phyloP scores from a whole-genome alignment of 2,329 filamentous ascomycete genomes.

The Hyphodiscus sp. region DNA sequence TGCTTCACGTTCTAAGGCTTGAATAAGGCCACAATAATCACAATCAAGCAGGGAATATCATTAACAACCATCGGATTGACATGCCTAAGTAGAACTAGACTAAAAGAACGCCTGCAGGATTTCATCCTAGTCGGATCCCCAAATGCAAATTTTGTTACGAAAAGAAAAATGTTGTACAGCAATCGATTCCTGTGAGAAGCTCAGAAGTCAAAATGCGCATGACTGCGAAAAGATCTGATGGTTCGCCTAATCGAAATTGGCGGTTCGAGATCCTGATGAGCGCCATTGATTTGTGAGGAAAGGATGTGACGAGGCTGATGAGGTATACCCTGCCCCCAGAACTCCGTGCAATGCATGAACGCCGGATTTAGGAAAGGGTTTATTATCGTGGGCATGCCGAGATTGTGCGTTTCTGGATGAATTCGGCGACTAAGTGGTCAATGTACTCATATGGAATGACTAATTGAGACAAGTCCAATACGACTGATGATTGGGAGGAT shows the following conservation, averaged over 20 bases:
- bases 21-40: no score
- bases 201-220: not conserved
- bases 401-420: not conserved
- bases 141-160: not conserved
- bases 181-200: not conserved
- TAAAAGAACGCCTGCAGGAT: not conserved
- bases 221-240: not conserved
- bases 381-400: not conserved
- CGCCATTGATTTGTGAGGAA: not conserved
- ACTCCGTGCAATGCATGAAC: slow-evolving; percentile 10
- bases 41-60: no score
- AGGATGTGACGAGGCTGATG: not conserved
- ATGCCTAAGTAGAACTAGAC: no score
- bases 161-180: not conserved
- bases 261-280: not conserved
- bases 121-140: not conserved
- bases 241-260: not conserved
- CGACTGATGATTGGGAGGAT: no score
- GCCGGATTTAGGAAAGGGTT: slow-evolving; percentile 3
- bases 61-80: no score
- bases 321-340: slow-evolving; percentile 4
- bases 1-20: no score
- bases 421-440: not conserved
- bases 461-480: not conserved
- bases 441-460: not conserved